Evolutionary conservation across 1,139 yeast genomes (phyloP), one percentile per base, ranked within the genome.

Genomic region (Geotrichum phurueaensis): DNA sequence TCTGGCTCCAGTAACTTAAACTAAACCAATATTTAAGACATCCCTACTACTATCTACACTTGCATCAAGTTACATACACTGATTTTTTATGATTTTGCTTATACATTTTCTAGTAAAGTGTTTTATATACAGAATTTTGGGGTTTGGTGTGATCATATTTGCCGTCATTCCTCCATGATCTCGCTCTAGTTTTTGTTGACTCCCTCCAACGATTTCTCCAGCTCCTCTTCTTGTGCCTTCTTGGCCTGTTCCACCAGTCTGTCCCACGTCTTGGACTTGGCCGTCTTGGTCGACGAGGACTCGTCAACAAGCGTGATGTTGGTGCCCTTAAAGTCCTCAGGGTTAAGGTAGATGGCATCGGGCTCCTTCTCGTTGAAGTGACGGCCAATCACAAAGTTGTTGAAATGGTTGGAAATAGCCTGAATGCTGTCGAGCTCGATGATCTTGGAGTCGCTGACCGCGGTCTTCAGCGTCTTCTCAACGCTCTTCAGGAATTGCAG

Each of bases 281-380:
- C 75, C 56, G 78, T 76, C 61, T 73, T 75, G 18, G 57, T 43
- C 43, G 45, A 45, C 51, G 52, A 18, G 10, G 62, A 59, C 3
- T 71, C 70, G 58, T 76, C 77, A n/a, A 77, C 74, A 36, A 84
- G 68, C 25, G 74, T 72, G 59, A 85, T 75, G 69, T 84, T 84
- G 45, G 81, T 75, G 53, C 84, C 81, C 27, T 73, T 75, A 64
- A 78, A 82, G 20, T 77, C 77, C 39, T 74, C 70, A 23, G 76
- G 73, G 63, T 83, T 79, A 66, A 89, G 76, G 73, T 87, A 83
- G 59, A 90, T 82, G 51, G 90, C 94, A 65, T 87, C 83, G 29
- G 96, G 95, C 71, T 84, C 83, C 69, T 86, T 80, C 72, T 87
- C 96, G 67, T 81, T 81, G 75, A 78, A 82, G 58, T 71, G 74